Evolutionary conservation across 805 yeast genomes (phyloP), one percentile per base, ranked within the genome.

Genomic region (Teunomyces pallodes): DNA sequence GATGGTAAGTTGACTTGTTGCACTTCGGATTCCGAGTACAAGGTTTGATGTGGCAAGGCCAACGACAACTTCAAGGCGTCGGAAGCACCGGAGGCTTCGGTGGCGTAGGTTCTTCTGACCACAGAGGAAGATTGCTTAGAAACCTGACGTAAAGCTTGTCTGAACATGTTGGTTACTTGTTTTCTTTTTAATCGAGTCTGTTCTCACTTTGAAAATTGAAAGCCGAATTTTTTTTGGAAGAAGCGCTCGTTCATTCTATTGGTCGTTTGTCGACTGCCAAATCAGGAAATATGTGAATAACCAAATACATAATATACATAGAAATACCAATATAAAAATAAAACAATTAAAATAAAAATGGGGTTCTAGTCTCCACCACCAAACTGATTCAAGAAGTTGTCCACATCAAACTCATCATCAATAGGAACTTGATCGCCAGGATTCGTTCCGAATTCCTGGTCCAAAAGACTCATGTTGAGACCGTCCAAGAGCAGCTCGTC

Each of bases 1-100:
- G 96, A 95, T 65, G 99, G 99, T 59, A 94, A 79, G 77, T 94
- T 94, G 60, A 94, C 98, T 80, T 94, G 78, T 57, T 71, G 67
- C 46, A 74, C 78, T 61, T 72, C 77, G 90, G 65, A 67, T 47
- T 80, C 81, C 46, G 81, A 62, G 67, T 75, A 83, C 63, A 83
- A 69, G 50, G 86, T 81, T 72, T 86, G 83, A 70, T 88, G 90
- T 57, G 99, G 99, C 62, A 91, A 81, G 50, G 97, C 92, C 63
- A 94, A 82, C 49, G 96, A 87, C 65, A 94, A 80, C 70, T 84
- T 90, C 71, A 94, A 80, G 58, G 84, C 83, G 65, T 86, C 94
- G 50, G 75, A 65, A 33, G 61, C 57, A 53, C 86, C 70, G 46
- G 80, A 57, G 44, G 82, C 69, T 56, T 87, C 95, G 60, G 92